These are phyloP conservation scores for Globisporangium parvum DNA, from an alignment of 352 stramenopile species.

Conservation along the genomic window DNA sequence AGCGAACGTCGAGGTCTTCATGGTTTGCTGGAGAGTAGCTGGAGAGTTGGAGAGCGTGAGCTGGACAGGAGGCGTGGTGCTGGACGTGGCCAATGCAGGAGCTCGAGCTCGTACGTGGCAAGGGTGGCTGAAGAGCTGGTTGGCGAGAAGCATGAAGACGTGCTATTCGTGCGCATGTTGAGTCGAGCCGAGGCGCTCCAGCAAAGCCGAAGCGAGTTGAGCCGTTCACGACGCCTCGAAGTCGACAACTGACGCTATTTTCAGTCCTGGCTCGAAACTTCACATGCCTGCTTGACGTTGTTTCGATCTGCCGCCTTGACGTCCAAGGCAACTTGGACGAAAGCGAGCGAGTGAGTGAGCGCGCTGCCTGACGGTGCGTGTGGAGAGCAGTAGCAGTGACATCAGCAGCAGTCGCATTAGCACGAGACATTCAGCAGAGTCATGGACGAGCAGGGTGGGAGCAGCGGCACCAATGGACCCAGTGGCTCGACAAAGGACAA, in stretches of 20 bases:
- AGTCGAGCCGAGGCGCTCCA: no score
- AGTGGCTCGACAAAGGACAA: conserved; percentile 48
- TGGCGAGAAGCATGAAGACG: no score
- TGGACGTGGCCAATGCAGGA: no score
- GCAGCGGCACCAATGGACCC: not conserved
- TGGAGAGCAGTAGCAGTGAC: not conserved
- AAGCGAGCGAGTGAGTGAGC: not conserved
- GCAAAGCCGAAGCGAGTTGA: no score
- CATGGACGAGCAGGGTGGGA: conserved; percentile 1
- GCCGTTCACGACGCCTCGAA: no score
- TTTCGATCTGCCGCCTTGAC: not conserved
- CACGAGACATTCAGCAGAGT: not conserved
- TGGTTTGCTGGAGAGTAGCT: no score
- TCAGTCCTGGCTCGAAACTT: not conserved
- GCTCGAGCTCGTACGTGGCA: no score
- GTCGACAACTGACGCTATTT: conserved; percentile 1
- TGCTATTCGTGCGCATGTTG: no score
- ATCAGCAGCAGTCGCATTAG: not conserved
- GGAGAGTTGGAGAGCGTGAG: no score
- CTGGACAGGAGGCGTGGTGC: no score
- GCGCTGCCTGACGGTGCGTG: not conserved
- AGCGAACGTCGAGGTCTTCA: no score
- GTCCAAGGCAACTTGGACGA: not conserved
- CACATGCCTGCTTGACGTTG: not conserved
- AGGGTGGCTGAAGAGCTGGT: no score